Evolutionary conservation across 148 eudicot species (phyloP).

Genomic region (Tetragonia tetragonoides): DNA sequence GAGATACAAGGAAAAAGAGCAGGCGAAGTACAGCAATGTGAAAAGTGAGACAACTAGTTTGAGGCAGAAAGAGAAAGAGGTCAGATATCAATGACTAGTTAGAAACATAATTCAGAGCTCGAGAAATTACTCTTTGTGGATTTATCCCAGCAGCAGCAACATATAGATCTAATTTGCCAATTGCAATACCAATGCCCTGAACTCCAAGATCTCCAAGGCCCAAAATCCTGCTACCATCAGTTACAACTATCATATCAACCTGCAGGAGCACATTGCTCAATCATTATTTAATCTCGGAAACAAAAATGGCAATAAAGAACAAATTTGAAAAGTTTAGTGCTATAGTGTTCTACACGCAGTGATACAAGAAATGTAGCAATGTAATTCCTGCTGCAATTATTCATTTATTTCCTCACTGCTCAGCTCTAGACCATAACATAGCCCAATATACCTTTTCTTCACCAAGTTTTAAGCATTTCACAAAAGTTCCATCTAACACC

Average conservation of each 20-base stretch:
- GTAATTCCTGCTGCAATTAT: background rate
- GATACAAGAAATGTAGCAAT: background rate
- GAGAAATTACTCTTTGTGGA: constrained; percentile 80
- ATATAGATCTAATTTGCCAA: constrained; percentile 90
- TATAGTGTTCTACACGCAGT: background rate
- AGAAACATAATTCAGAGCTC: constrained; percentile 1
- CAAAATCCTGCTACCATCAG: constrained; percentile 98
- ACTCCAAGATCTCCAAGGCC: constrained; percentile 96
- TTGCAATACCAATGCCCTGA: constrained; percentile 92
- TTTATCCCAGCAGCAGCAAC: constrained; percentile 99
- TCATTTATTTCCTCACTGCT: background rate
- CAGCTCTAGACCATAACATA: background rate
- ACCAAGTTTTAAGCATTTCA: background rate
- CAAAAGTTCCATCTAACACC: no score
- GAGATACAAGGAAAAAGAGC: background rate
- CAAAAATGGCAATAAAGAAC: background rate
- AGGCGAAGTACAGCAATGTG: background rate
- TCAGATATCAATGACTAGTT: background rate
- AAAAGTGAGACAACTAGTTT: background rate
- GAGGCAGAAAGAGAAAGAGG: background rate
- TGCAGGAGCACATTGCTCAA: constrained; percentile 29
- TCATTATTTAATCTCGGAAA: background rate
- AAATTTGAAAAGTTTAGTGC: background rate
- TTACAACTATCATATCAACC: constrained; percentile 99
- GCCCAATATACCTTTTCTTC: background rate